Evolutionary conservation across 2,329 filamentous ascomycete species (phyloP), one percentile per base, ranked within the genome.

Genomic region (Lachnellula occidentalis): DNA sequence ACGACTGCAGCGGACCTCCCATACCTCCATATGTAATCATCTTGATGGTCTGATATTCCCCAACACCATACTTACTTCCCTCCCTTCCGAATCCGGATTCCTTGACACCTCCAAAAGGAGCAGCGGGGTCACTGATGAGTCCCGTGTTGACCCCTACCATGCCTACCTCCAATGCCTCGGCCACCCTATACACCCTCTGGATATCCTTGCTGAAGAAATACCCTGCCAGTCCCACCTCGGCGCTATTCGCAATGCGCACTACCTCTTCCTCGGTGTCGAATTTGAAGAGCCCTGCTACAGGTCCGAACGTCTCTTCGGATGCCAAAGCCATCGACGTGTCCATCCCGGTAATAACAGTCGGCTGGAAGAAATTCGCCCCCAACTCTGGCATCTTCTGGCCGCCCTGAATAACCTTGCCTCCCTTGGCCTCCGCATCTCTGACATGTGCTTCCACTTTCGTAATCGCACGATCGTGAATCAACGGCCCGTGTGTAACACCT

Each of bases 251-350:
- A 61, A 92, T 74, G 59, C 81, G 77, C 31, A 97, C 83, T 5
- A 96, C 94, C 66, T 97, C 92, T 51, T 87, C 85, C 73, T 97
- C 94, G 0, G 86, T 90, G 46, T 89, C 81, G 68, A 97, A 99
- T 48, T 85, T 80, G 76, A 96, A 96, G 14, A 97, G 73, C 0
- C 88, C 92, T 0, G 92, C 92, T 0, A 97, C 88, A 2, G 94
- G 94, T 0, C 94, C 94, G 69, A 99, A 99, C 0, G 92, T 99
- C 77, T 99, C 94, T 72, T 97, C 92, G 1, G 76, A 76, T 4
- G 89, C 86, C 62, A 97, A 80, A 56, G 82, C 79, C 94, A 97
- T 97, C 42, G 92, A 84, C 55, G 79, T 76, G 11, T 79, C 95
- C 86, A 96, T 92, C 59, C 88, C 88, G 9, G 88, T 86, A 57